These are phyloP conservation scores for Trichoderma koningii DNA, from an alignment of 2,329 filamentous ascomycete genomes.

Conservation along the genomic window DNA sequence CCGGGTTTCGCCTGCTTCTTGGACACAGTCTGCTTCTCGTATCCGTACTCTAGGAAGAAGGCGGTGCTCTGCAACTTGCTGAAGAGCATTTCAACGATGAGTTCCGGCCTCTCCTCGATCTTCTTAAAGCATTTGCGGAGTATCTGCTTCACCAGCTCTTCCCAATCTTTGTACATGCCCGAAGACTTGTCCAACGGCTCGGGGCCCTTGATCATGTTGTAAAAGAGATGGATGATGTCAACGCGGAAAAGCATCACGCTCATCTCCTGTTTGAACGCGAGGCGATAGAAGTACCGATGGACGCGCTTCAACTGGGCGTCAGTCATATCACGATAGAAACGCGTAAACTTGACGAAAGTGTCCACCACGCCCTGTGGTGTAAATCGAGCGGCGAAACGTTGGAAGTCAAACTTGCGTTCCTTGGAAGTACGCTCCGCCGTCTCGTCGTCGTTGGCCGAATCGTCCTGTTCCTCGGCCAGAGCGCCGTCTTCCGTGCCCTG, in stretches of 20 bases:
- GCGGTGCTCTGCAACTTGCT: constrained; percentile 84
- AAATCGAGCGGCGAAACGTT: constrained; percentile 77
- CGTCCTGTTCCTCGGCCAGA: constrained; percentile 63
- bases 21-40: constrained; percentile 76
- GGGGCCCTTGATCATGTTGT: constrained; percentile 89
- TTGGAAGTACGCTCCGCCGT: constrained; percentile 70
- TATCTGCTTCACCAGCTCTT: constrained; percentile 82
- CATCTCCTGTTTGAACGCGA: constrained; percentile 94
- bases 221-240: constrained; percentile 85
- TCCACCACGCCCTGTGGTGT: constrained; percentile 82
- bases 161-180: constrained; percentile 81
- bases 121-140: constrained; percentile 81
- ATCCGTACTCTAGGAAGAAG: constrained; percentile 87
- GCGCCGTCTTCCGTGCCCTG: constrained; percentile 44
- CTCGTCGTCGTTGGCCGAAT: constrained; percentile 70
- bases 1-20: constrained; percentile 66
- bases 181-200: constrained; percentile 69
- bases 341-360: constrained; percentile 79
- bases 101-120: constrained; percentile 78
- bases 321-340: constrained; percentile 78
- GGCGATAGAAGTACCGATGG: constrained; percentile 90
- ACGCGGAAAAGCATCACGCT: constrained; percentile 85
- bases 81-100: constrained; percentile 91
- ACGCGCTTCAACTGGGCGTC: constrained; percentile 82
- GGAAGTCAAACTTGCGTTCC: constrained; percentile 94